Percentiles rank a stretch among this genome's conserved stretches.
Conservation (phyloP, 176 grass and related monocot species). For the Saccharum spontaneum region DNA sequence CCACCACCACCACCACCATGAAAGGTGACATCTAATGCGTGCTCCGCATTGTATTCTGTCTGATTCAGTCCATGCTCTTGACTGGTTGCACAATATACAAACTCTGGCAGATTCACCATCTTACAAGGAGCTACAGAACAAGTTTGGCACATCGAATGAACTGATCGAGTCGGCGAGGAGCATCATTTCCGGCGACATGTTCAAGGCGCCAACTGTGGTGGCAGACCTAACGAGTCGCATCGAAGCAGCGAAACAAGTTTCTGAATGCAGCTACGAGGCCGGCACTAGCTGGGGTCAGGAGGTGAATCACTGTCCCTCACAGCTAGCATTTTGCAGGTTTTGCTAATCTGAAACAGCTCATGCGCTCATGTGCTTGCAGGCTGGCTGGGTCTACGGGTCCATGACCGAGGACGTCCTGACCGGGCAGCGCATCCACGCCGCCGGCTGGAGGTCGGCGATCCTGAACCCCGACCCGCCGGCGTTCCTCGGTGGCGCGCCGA, state of each 20-base stretch:
- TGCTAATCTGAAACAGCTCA: too few species aligned
- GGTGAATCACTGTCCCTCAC: too few species aligned
- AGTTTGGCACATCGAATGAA: slow-evolving; percentile 30
- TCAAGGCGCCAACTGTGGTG: neutral
- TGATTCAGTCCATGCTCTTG: neutral
- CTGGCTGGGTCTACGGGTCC: slow-evolving; percentile 51
- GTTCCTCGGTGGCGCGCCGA: slow-evolving; percentile 33
- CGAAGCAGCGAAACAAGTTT: slow-evolving; percentile 21
- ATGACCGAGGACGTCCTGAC: slow-evolving; percentile 43
- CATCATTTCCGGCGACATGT: neutral
- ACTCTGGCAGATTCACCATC: slow-evolving; percentile 29
- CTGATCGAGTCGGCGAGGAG: slow-evolving; percentile 19
- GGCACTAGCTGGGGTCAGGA: slow-evolving; percentile 30
- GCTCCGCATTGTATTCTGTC: neutral
- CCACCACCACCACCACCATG: neutral
- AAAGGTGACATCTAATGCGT: neutral
- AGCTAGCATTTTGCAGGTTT: too few species aligned
- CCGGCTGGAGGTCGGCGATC: neutral
- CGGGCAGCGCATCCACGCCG: slow-evolving; percentile 22
- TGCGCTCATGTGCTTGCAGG: neutral
- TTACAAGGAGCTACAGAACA: slow-evolving; percentile 33
- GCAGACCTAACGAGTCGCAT: neutral
- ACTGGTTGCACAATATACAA: neutral
- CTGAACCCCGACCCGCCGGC: neutral
- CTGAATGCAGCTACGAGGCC: slow-evolving; percentile 25